A percentile compares a stretch with the other conserved stretches of the same genome.
phyloP scores from a whole-genome alignment of 495 filamentous ascomycete genomes.

The Neurospora sp. region DNA sequence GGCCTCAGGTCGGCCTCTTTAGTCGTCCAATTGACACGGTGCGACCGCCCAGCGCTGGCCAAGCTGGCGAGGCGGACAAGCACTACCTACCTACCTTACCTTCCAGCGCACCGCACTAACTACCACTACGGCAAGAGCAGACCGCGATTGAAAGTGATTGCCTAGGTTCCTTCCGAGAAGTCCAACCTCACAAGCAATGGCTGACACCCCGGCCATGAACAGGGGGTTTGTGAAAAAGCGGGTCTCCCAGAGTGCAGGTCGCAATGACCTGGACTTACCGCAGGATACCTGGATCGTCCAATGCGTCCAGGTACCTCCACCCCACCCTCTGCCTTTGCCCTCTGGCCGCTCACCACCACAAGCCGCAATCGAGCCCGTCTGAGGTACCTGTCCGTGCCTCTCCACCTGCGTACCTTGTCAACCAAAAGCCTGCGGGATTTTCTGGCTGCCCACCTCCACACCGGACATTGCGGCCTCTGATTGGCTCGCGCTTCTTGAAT shows the following conservation, averaged over 20 bases:
- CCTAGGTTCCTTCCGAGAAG: slow-evolving; percentile 6
- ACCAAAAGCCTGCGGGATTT: slow-evolving; percentile 26
- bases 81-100: not conserved
- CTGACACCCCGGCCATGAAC: slow-evolving; percentile 1
- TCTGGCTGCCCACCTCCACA: slow-evolving; percentile 13
- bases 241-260: slow-evolving; percentile 18
- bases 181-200: slow-evolving; percentile 10
- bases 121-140: not conserved
- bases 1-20: slow-evolving; percentile 13
- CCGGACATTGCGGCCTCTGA: not conserved
- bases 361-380: slow-evolving; percentile 5
- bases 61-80: not conserved
- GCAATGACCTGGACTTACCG: slow-evolving; percentile 8
- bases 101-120: not conserved
- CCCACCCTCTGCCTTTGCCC: slow-evolving; percentile 7
- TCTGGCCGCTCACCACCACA: not conserved
- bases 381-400: slow-evolving; percentile 18
- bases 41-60: not conserved
- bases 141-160: slow-evolving; percentile 15
- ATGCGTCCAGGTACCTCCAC: slow-evolving; percentile 12
- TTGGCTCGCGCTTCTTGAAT: not conserved
- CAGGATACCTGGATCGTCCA: slow-evolving; percentile 17
- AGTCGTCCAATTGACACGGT: slow-evolving; percentile 16
- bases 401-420: slow-evolving; percentile 15
- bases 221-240: slow-evolving; percentile 4